Base-by-base conservation (phyloP, 352 stramenopile species). In the Globisporangium abappressorium region DNA sequence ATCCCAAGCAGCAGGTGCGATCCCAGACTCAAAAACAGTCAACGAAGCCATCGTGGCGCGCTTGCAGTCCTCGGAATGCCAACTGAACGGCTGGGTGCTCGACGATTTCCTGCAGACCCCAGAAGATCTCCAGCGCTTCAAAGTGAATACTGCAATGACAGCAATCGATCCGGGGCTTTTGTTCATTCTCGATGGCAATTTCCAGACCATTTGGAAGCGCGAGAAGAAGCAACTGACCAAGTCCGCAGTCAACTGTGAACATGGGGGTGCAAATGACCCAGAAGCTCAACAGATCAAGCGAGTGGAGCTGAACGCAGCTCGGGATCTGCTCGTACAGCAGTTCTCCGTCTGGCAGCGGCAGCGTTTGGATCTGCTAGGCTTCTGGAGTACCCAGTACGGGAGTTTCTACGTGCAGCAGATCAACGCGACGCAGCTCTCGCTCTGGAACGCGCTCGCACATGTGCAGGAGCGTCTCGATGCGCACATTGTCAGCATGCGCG, bases 31-130 rank as follows among this genome's bases (percentile, higher is more conserved):
- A 7, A 64, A 58, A 0, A 38, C 75, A 4, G 70, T 74, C 4
- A 70, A 85, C 36, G 74, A 79, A 14, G 82, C 71, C 0, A 72
- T 93, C 20, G 64, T 68, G 54, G 60, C 66, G 68, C 80, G 85
- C 15, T 62, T 93, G 49, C 76, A 78, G 22, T 82, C 78, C 2
- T 78, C 81, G 3, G 83, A 93, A 12, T 93, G 85, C 33, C 78
- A 89, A 18, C 61, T 70, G 6, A 60, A 70, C 59, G 85, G 85
- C 20, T 93, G 83, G 83, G 76, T 89, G 28, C 73, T 93, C 9
- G 81, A 92, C 47, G 79, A 80, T 15, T 90, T 82, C 57, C 26
- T 90, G 2, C 36, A 77, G 22, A 67, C 73, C 0, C 61, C 64
- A 5, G 63, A 68, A 0, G 71, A 87, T 33, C 67, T 89, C 20